These are phyloP conservation scores for Hypoxylon trugodes DNA, from an alignment of 495 filamentous ascomycete genomes.

Conservation along the genomic window DNA sequence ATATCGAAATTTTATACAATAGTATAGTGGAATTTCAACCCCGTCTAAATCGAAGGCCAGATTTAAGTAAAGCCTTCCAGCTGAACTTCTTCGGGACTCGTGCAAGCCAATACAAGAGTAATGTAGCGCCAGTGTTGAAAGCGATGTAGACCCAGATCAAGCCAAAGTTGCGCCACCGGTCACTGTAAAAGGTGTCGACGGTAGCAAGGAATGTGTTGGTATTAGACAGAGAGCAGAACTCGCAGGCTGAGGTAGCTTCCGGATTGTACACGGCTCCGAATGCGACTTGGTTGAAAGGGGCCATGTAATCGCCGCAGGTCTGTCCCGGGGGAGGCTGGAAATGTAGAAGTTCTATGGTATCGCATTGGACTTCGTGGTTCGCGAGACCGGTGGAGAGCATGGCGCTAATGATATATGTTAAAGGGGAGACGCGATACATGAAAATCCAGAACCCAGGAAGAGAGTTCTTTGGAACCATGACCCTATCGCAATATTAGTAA, in stretches of 20 bases:
- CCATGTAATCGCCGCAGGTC: constrained; percentile 62
- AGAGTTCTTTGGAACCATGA: constrained; percentile 61
- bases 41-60: too few relatives aligned
- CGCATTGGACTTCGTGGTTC: constrained; percentile 58
- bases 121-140: constrained; percentile 68
- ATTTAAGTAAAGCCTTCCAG: constrained; percentile 9
- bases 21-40: too few relatives aligned
- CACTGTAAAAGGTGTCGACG: constrained; percentile 52
- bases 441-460: constrained; percentile 75
- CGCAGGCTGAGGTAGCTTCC: constrained; percentile 58
- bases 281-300: constrained; percentile 49
- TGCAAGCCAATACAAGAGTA: constrained; percentile 72
- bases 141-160: constrained; percentile 65
- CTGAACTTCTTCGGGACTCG: constrained; percentile 55
- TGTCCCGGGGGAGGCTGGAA: constrained; percentile 57
- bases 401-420: constrained; percentile 65
- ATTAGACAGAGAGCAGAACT: constrained; percentile 60
- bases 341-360: constrained; percentile 57
- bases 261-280: constrained; percentile 60
- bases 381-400: constrained; percentile 62
- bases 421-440: constrained; percentile 71
- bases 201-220: constrained; percentile 64
- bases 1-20: too few relatives aligned
- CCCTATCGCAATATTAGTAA: constrained; percentile 24
- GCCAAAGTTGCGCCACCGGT: constrained; percentile 49